phyloP scores from a whole-genome alignment of 495 filamentous ascomycete species.

The Massariosphaeria phaeospora region DNA sequence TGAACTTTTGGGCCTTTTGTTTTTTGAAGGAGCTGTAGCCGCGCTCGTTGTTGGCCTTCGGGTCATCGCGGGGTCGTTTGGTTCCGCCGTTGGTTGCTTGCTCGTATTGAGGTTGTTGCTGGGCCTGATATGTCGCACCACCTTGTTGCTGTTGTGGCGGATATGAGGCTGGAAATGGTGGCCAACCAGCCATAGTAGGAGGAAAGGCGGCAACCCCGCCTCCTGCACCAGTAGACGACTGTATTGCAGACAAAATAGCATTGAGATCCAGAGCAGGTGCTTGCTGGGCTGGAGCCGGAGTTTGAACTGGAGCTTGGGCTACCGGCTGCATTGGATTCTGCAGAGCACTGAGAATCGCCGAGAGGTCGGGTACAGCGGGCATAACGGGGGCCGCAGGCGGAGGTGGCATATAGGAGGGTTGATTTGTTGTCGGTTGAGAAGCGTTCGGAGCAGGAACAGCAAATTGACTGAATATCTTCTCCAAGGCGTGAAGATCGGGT shows the following conservation, averaged over 20 bases:
- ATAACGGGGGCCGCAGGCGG: background rate
- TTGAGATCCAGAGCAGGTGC: background rate
- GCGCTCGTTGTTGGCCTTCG: conserved; percentile 3
- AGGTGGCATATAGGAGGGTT: conserved; percentile 6
- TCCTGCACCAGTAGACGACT: background rate
- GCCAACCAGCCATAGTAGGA: background rate
- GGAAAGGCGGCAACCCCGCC: background rate
- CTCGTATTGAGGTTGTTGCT: conserved; percentile 6
- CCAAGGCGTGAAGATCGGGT: conserved; percentile 33
- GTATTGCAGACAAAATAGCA: background rate
- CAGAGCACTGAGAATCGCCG: conserved; percentile 16
- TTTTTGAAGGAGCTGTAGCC: conserved; percentile 24
- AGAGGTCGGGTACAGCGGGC: conserved; percentile 3
- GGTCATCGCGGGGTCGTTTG: conserved; percentile 12
- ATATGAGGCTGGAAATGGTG: conserved; percentile 1
- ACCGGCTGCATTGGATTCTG: conserved; percentile 3
- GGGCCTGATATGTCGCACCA: background rate
- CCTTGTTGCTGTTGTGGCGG: conserved; percentile 6
- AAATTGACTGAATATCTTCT: conserved; percentile 33
- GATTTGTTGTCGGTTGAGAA: background rate
- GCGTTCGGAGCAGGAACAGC: conserved; percentile 18
- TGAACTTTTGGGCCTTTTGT: conserved; percentile 14
- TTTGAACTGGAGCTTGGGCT: conserved; percentile 7
- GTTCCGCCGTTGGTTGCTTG: conserved; percentile 5
- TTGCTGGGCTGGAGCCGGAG: background rate